Evolutionary conservation across 345 rosid species (phyloP).

Genomic region (Hibiscus tridactylites): DNA sequence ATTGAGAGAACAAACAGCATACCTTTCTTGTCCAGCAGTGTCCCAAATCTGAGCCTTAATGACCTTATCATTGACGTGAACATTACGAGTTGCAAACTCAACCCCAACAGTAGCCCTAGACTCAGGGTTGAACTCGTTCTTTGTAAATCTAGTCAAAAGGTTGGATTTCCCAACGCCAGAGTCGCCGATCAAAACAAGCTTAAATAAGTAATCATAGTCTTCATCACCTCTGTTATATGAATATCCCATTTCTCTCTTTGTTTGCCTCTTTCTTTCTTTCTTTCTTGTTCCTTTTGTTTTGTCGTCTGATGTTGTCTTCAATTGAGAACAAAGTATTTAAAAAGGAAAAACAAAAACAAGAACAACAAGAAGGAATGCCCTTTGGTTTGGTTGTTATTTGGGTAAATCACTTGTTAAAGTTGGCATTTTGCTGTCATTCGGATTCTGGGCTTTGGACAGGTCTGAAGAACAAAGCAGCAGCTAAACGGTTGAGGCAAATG

Average conservation of each 20-base stretch:
- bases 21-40: constrained; percentile 91
- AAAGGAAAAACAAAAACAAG: not conserved
- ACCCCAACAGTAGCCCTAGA: constrained; percentile 83
- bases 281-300: not conserved
- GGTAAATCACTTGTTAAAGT: not conserved
- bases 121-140: constrained; percentile 70
- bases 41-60: constrained; percentile 95
- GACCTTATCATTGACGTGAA: constrained; percentile 60
- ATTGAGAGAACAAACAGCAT: not conserved
- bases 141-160: constrained; percentile 63
- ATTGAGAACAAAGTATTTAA: not conserved
- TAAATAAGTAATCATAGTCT: constrained; percentile 63
- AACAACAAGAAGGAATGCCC: not conserved
- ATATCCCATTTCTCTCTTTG: constrained; percentile 29
- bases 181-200: constrained; percentile 74
- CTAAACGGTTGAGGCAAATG: not conserved
- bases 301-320: not conserved
- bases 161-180: constrained; percentile 83
- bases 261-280: not conserved
- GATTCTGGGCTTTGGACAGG: not conserved
- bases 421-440: not conserved
- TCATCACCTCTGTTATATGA: constrained; percentile 41
- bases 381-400: not conserved
- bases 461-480: not conserved
- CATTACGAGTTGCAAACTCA: constrained; percentile 74